Conservation (phyloP, 1,284 basidiomycete species). For the Puccinia coronata region DNA sequence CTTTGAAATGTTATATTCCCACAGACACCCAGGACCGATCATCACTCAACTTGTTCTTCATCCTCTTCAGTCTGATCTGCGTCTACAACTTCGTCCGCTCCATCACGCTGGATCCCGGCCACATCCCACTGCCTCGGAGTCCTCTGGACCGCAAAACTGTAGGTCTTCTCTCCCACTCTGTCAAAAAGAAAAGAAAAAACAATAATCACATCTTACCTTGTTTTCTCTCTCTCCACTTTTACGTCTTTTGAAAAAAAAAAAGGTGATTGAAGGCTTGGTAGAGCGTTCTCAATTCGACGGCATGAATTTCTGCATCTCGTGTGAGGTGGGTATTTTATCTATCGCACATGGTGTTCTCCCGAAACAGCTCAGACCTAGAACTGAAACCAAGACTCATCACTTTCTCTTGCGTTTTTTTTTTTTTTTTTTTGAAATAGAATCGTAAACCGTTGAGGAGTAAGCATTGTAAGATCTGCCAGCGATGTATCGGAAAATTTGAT, state of each 20-base stretch:
- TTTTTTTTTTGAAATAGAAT: conserved; percentile 62
- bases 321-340: conserved; percentile 80
- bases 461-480: conserved; percentile 88
- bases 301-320: conserved; percentile 90
- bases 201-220: conserved; percentile 7
- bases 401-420: too few species aligned
- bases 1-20: background rate
- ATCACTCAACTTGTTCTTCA: conserved; percentile 74
- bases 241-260: conserved; percentile 17
- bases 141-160: conserved; percentile 79
- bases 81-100: conserved; percentile 86
- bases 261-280: conserved; percentile 86
- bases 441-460: conserved; percentile 89
- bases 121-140: conserved; percentile 72
- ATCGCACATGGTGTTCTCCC: too few species aligned
- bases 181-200: too few species aligned
- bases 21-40: conserved; percentile 74
- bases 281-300: conserved; percentile 85
- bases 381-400: too few species aligned
- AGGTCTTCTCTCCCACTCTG: conserved; percentile 54
- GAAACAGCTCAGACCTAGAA: background rate
- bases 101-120: conserved; percentile 85
- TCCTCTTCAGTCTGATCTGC: conserved; percentile 71
- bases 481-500: conserved; percentile 83
- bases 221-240: background rate